A percentile compares a stretch with the other conserved stretches of the same genome.
phyloP scores from a whole-genome alignment of 129 eudicot genomes.

The Flaveria sonorensis region DNA sequence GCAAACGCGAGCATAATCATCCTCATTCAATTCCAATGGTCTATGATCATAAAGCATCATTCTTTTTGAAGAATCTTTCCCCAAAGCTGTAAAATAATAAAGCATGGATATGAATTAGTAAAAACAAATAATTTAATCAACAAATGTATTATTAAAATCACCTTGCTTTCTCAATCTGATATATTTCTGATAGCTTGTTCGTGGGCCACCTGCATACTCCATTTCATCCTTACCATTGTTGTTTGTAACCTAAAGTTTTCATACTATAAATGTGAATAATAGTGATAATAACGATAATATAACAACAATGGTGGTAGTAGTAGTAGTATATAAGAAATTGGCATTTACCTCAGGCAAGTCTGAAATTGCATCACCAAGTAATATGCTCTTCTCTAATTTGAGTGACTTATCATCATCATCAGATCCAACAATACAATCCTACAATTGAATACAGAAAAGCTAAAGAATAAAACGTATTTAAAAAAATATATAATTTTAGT shows the following conservation, averaged over 20 bases:
- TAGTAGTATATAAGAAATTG: background rate
- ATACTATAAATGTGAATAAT: background rate
- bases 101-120: background rate
- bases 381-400: conserved; percentile 41
- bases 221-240: conserved; percentile 48
- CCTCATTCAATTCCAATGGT: conserved; percentile 50
- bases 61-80: conserved; percentile 28
- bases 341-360: conserved; percentile 60
- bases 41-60: conserved; percentile 53
- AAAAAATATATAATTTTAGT: background rate
- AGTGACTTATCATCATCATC: conserved; percentile 32
- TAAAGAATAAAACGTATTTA: background rate
- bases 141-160: conserved; percentile 15
- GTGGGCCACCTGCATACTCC: conserved; percentile 48
- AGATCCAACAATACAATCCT: conserved; percentile 56
- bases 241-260: conserved; percentile 52
- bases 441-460: background rate
- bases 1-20: conserved; percentile 62
- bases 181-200: conserved; percentile 49
- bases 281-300: background rate
- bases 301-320: background rate
- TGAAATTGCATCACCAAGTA: conserved; percentile 72
- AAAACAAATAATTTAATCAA: background rate
- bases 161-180: conserved; percentile 61
- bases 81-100: conserved; percentile 20